Evolutionary conservation across 495 filamentous ascomycete genomes (phyloP), one percentile per base, ranked within the genome.

Genomic region (Amorphotheca resinae): DNA sequence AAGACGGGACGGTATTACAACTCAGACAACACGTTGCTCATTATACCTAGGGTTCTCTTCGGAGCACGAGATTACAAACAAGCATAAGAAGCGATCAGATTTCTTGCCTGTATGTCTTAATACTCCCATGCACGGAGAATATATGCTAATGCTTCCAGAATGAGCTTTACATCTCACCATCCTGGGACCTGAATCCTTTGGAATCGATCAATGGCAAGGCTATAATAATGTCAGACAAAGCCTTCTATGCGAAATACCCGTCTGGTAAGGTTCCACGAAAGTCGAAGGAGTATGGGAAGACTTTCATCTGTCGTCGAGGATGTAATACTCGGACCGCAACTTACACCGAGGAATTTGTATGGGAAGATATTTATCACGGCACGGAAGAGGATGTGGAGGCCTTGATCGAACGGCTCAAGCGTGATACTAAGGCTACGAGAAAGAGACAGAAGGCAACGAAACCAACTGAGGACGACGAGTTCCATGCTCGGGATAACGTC

Each of bases 271-370:
- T 93, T 1, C 78, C 86, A 2, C 76, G 77, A 46, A 74, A 67
- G 38, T 80, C 82, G 5, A 73, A 72, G 23, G 83, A 93, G 50
- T 80, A 73, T 54, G 87, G 86, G 51, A 96, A 93, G 61, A 77
- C 83, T 20, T 95, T 95, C 54, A 65, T 96, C 37, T 96, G 91
- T 57, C 77, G 88, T 21, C 68, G 88, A 57, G 93, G 86, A 3
- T 89, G 86, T 49, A 93, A 87, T 56, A 82, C 84, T 3, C 64
- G 84, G 23, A 93, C 87, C 22, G 79, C 84, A 22, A 84, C 80
- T 25, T 99, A 96, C 57, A 96, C 91, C 0, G 76, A 87, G 3
- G 93, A 96, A 54, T 94, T 96, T 46, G 47, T 74, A 4, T 99
- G 91, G 91, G 87, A 94, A 53, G 72, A 93, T 23, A 64, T 91